Percentiles rank a stretch among this genome's conserved stretches.
Conservation (phyloP, 106 monocot genomes). For the Apostasia ramifera region DNA sequence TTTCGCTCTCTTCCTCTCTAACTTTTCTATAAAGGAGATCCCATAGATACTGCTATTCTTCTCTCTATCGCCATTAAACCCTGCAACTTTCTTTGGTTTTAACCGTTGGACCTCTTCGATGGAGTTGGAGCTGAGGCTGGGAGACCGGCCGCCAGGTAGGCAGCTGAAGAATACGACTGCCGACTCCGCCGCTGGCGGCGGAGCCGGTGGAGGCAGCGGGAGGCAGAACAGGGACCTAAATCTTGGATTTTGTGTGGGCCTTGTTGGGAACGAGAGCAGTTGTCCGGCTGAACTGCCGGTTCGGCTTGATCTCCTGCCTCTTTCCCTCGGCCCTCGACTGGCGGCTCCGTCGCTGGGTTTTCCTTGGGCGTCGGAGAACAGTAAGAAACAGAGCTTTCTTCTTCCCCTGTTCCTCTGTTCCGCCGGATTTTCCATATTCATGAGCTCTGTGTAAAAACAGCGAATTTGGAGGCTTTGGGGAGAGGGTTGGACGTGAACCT, state of each 20-base stretch:
- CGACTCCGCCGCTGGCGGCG: background rate
- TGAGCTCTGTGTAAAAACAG: background rate
- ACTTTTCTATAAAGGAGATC: background rate
- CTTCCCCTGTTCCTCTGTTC: background rate
- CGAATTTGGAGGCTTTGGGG: background rate
- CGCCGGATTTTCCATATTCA: background rate
- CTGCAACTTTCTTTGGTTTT: background rate
- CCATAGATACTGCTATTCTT: background rate
- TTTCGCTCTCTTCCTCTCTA: background rate
- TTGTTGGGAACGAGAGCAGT: background rate
- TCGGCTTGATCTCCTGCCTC: slow-evolving; percentile 23
- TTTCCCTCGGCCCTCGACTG: background rate
- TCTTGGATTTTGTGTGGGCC: background rate
- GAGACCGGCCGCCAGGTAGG: background rate
- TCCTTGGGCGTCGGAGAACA: slow-evolving; percentile 8
- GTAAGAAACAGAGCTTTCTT: background rate
- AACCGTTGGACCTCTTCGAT: background rate
- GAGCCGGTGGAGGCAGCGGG: background rate
- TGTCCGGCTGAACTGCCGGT: slow-evolving; percentile 15
- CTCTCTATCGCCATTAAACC: background rate
- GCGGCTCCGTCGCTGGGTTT: background rate
- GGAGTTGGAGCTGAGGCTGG: slow-evolving; percentile 17
- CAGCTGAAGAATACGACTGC: background rate
- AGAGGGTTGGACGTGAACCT: background rate
- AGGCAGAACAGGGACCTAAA: background rate